Conservation (phyloP, 148 eudicot genomes). For the Amaranthus hypochondriacus region DNA sequence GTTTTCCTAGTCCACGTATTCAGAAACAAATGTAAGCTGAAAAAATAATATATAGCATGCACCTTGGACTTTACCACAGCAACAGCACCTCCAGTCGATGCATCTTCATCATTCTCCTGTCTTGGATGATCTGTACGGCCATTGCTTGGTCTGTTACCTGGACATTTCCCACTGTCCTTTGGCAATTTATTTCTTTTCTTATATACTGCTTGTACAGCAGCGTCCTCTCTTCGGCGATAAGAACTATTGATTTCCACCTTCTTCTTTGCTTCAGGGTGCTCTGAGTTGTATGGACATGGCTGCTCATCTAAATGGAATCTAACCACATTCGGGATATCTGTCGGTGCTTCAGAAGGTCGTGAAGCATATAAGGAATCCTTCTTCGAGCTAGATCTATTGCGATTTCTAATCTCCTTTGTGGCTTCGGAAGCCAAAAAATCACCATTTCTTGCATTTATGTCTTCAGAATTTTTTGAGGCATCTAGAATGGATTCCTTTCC, state of each 20-base stretch:
- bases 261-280: conserved; percentile 11
- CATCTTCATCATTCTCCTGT: conserved; percentile 8
- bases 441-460: too few relatives aligned
- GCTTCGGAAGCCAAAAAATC: background rate
- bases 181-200: conserved; percentile 29
- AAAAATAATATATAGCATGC: background rate
- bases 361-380: background rate
- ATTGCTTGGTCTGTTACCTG: conserved; percentile 15
- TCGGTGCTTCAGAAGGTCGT: background rate
- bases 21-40: background rate
- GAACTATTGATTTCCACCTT: conserved; percentile 2
- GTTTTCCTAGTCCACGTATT: background rate
- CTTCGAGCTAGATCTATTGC: background rate
- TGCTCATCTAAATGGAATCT: conserved; percentile 5
- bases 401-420: conserved; percentile 9
- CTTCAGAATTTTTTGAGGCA: too few relatives aligned
- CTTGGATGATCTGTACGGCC: conserved; percentile 18
- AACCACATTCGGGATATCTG: conserved; percentile 7
- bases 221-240: conserved; percentile 12
- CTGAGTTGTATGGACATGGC: background rate
- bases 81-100: conserved; percentile 16
- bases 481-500: too few relatives aligned
- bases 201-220: conserved; percentile 27
- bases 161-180: conserved; percentile 17
- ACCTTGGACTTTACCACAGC: conserved; percentile 23